Percentiles rank a stretch among this genome's conserved stretches.
phyloP scores from a whole-genome alignment of 352 stramenopile species.

The Globisporangium perplexum region DNA sequence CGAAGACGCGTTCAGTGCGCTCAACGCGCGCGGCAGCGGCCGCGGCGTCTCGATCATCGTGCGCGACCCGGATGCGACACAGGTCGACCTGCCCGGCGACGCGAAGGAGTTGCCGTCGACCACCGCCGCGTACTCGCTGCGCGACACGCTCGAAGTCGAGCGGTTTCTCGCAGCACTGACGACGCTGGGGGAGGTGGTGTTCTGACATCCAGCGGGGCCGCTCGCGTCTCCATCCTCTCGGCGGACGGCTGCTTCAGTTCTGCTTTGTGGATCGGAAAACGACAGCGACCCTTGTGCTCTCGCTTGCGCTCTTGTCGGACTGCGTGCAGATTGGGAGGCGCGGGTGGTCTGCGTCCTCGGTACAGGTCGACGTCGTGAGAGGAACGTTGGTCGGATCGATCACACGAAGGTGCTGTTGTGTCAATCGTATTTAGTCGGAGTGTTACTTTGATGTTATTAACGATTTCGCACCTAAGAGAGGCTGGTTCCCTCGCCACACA shows the following conservation, averaged over 20 bases:
- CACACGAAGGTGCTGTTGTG: too few species aligned
- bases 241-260: background rate
- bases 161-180: constrained; percentile 45
- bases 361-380: too few species aligned
- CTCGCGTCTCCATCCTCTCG: background rate
- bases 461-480: background rate
- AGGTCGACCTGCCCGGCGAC: constrained; percentile 41
- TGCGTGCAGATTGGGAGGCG: too few species aligned
- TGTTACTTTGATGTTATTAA: background rate
- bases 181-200: constrained; percentile 25
- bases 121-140: constrained; percentile 50
- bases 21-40: constrained; percentile 39
- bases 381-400: too few species aligned
- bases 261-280: background rate
- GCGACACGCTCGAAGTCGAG: constrained; percentile 51
- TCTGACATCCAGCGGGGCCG: constrained; percentile 1
- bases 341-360: too few species aligned
- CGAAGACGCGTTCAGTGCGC: constrained; percentile 43
- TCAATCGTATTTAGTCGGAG: background rate
- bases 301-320: background rate
- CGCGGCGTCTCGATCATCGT: constrained; percentile 62
- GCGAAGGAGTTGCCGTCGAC: constrained; percentile 38
- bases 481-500: background rate
- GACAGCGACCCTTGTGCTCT: background rate
- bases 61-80: constrained; percentile 38